Evolutionary conservation across 2,329 filamentous ascomycete genomes (phyloP).

Genomic region (Periconia sp.): DNA sequence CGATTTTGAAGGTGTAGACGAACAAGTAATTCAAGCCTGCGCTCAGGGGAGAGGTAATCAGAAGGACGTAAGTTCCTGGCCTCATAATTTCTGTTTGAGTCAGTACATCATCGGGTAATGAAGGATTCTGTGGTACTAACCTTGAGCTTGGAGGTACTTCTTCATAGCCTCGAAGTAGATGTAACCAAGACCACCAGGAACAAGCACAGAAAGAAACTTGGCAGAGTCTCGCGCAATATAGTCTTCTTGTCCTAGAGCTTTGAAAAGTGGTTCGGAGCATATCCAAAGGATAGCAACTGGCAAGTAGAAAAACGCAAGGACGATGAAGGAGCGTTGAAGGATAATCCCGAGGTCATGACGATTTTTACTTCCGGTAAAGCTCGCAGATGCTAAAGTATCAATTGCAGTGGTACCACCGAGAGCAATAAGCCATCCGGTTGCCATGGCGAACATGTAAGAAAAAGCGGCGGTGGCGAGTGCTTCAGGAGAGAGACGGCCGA

Average conservation of each 20-base stretch:
- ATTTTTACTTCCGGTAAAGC: constrained; percentile 80
- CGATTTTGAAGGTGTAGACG: constrained; percentile 73
- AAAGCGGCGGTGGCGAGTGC: constrained; percentile 83
- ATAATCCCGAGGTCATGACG: constrained; percentile 80
- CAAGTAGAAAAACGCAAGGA: constrained; percentile 74
- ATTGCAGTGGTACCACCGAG: constrained; percentile 85
- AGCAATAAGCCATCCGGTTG: constrained; percentile 84
- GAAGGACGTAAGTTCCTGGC: constrained; percentile 66
- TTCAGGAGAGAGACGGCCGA: constrained; percentile 79
- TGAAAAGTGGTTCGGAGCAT: constrained; percentile 76
- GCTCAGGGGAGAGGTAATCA: constrained; percentile 67
- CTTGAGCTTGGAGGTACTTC: constrained; percentile 65
- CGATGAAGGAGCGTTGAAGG: constrained; percentile 76
- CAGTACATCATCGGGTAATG: constrained; percentile 2
- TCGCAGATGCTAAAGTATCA: constrained; percentile 82
- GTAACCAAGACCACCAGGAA: constrained; percentile 83
- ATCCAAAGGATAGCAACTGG: constrained; percentile 77
- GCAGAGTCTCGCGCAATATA: constrained; percentile 77
- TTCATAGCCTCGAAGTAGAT: constrained; percentile 84
- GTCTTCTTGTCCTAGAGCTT: constrained; percentile 75
- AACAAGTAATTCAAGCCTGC: constrained; percentile 69
- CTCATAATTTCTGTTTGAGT: constrained; percentile 63
- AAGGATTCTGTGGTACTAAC: constrained; percentile 35
- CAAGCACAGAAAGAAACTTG: constrained; percentile 73
- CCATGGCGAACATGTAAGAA: constrained; percentile 93